Conservation (phyloP, 441 rosid genomes). For the Arabidopsis lyrata region DNA sequence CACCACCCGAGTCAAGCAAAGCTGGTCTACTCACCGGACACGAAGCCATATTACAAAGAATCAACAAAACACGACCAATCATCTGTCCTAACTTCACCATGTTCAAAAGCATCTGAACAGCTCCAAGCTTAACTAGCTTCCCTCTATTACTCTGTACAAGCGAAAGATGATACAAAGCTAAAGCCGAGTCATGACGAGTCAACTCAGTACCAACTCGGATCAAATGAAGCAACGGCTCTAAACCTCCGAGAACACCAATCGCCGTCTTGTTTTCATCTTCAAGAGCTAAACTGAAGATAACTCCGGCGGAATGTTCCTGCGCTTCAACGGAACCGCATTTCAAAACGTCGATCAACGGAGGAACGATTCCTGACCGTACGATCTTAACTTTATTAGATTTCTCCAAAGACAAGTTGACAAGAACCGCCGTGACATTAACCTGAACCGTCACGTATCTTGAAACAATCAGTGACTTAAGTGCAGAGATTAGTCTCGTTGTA, state of each 20-base stretch:
- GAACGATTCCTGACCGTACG: slow-evolving; percentile 86
- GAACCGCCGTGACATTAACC: slow-evolving; percentile 73
- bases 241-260: slow-evolving; percentile 84
- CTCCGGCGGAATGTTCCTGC: slow-evolving; percentile 83
- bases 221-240: slow-evolving; percentile 73
- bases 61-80: slow-evolving; percentile 55
- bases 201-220: slow-evolving; percentile 63
- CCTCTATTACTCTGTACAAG: slow-evolving; percentile 72
- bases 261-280: slow-evolving; percentile 84
- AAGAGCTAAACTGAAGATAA: slow-evolving; percentile 77
- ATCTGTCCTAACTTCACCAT: slow-evolving; percentile 69
- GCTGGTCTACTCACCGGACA: slow-evolving; percentile 58
- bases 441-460: slow-evolving; percentile 71
- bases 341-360: slow-evolving; percentile 66
- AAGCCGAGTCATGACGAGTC: slow-evolving; percentile 77
- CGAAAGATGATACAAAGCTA: slow-evolving; percentile 82
- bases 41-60: slow-evolving; percentile 64
- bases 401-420: slow-evolving; percentile 81
- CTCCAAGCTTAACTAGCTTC: slow-evolving; percentile 71
- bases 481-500: slow-evolving; percentile 57
- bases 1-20: slow-evolving; percentile 80
- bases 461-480: slow-evolving; percentile 53
- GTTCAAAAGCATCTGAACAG: slow-evolving; percentile 59
- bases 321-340: slow-evolving; percentile 76
- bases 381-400: slow-evolving; percentile 75